A percentile compares a stretch with the other conserved stretches of the same genome.
Evolutionary conservation across 2,329 filamentous ascomycete genomes (phyloP).

Genomic region (Exophiala viscosa): DNA sequence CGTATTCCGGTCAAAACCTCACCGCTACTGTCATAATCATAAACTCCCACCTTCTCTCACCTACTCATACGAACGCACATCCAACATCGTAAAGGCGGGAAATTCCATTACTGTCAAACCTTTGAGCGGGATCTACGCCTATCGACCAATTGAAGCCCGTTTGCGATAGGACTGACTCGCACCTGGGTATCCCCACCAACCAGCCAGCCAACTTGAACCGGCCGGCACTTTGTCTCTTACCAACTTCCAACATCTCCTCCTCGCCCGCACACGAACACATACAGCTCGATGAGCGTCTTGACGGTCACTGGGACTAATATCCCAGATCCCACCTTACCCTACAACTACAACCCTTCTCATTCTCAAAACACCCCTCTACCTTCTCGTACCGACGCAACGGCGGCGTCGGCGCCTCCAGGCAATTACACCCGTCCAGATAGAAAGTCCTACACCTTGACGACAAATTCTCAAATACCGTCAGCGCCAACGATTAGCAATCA

Average conservation of each 20-base stretch:
- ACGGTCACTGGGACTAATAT: conserved; percentile 27
- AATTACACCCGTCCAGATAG: conserved; percentile 20
- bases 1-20: not conserved
- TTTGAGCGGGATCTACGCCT: not conserved
- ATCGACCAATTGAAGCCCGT: not conserved
- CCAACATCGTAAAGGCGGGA: not conserved
- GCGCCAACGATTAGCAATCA: conserved; percentile 20
- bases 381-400: conserved; percentile 8
- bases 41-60: not conserved
- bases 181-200: not conserved
- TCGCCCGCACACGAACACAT: not conserved
- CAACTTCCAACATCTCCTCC: not conserved
- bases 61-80: not conserved
- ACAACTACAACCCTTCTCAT: conserved; percentile 15
- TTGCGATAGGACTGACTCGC: not conserved
- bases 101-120: not conserved
- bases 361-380: conserved; percentile 13
- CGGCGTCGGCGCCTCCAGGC: conserved; percentile 13
- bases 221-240: conserved; percentile 2
- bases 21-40: not conserved
- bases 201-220: not conserved
- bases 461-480: conserved; percentile 14
- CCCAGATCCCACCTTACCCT: conserved; percentile 24
- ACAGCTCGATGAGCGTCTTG: conserved; percentile 26
- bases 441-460: conserved; percentile 13